Evolutionary conservation across 2,329 filamentous ascomycete genomes (phyloP).

Genomic region (Exophiala calicioides): DNA sequence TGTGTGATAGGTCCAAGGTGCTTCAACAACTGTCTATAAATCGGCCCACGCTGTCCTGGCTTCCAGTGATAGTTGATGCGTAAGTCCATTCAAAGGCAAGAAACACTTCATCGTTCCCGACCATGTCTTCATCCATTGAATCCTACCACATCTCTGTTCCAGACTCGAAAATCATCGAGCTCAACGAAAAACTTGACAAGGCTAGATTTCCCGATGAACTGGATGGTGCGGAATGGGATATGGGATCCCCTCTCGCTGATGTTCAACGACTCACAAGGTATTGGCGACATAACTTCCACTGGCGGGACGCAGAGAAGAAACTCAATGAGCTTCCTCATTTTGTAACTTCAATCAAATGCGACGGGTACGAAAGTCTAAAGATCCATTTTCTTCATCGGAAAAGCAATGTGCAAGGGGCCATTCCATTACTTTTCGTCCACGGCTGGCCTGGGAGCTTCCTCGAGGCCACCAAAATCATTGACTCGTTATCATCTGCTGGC

Average conservation of each 20-base stretch:
- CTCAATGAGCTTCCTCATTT: constrained; percentile 47
- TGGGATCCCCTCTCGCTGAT: constrained; percentile 56
- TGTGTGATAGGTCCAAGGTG: too few relatives aligned
- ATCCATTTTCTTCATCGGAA: constrained; percentile 66
- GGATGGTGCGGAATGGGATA: constrained; percentile 42
- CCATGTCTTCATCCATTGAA: constrained; percentile 20
- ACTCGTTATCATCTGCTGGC: constrained; percentile 42
- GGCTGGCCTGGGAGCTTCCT: constrained; percentile 70
- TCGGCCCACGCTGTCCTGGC: background rate
- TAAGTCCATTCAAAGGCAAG: background rate
- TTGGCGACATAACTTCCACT: constrained; percentile 62
- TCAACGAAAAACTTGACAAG: constrained; percentile 39
- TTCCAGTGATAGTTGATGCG: background rate
- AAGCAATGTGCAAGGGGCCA: constrained; percentile 53
- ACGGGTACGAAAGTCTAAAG: constrained; percentile 61
- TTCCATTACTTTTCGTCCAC: constrained; percentile 69
- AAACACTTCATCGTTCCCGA: background rate
- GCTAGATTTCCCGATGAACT: constrained; percentile 45
- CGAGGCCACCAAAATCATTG: constrained; percentile 65
- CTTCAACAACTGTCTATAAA: background rate
- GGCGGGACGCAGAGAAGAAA: constrained; percentile 56
- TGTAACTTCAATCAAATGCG: constrained; percentile 46
- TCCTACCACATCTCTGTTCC: constrained; percentile 39
- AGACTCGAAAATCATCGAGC: constrained; percentile 36
- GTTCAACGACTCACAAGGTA: constrained; percentile 60